Evolutionary conservation across 208 protist genomes (phyloP).

Genomic region (Crithidia brevicula): DNA sequence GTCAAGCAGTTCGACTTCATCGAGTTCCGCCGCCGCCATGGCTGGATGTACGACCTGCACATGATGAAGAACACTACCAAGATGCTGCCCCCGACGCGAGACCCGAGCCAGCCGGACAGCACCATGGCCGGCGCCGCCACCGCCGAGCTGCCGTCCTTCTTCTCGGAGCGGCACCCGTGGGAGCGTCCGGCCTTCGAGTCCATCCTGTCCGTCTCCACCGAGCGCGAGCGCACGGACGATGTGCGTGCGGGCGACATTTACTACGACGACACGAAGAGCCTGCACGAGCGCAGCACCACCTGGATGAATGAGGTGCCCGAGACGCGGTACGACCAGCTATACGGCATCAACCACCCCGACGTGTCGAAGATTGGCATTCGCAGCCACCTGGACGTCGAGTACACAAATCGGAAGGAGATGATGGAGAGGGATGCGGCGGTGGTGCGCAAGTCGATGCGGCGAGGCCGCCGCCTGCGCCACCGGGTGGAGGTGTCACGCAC

Average conservation of each 20-base stretch:
- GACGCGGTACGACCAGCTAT: conserved; percentile 91
- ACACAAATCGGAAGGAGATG: conserved; percentile 80
- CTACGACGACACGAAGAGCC: conserved; percentile 56
- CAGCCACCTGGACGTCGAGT: conserved; percentile 80
- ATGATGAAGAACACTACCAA: conserved; percentile 83
- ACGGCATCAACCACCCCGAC: conserved; percentile 84
- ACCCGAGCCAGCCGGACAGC: conserved; percentile 65
- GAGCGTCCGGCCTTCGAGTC: conserved; percentile 73
- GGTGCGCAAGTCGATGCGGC: conserved; percentile 66
- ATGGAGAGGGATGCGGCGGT: conserved; percentile 80
- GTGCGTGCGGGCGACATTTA: conserved; percentile 88
- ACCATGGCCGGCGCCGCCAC: conserved; percentile 55
- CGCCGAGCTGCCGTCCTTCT: conserved; percentile 78
- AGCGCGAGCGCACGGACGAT: conserved; percentile 72
- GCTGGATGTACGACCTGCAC: conserved; percentile 91
- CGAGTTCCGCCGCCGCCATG: conserved; percentile 86
- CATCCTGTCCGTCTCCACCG: conserved; percentile 49
- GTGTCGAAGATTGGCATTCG: conserved; percentile 89
- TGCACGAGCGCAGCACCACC: conserved; percentile 81
- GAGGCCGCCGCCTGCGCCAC: conserved; percentile 77
- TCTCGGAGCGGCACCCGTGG: conserved; percentile 78
- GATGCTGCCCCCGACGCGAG: conserved; percentile 65
- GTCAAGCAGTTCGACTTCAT: conserved; percentile 93
- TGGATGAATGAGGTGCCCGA: conserved; percentile 91
- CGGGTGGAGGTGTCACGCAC: conserved; percentile 72